phyloP scores from a whole-genome alignment of 2,329 filamentous ascomycete genomes.

The Hypoxylon sp. region DNA sequence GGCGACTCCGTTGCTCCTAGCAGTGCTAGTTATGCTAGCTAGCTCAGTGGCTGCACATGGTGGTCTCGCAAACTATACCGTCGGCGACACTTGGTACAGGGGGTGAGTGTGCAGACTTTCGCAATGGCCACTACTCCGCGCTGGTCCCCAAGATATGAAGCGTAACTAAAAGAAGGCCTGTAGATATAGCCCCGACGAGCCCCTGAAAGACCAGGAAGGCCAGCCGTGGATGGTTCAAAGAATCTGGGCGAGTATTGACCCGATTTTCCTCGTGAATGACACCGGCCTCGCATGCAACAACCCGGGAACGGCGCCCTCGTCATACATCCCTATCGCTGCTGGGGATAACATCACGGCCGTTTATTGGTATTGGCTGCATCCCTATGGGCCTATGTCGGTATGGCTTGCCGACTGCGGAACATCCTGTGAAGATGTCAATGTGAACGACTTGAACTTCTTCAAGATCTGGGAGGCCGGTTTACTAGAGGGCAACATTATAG shows the following conservation, averaged over 20 bases:
- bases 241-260: constrained; percentile 58
- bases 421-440: constrained; percentile 53
- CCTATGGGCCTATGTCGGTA: constrained; percentile 59
- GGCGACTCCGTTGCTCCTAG: constrained; percentile 23
- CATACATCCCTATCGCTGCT: constrained; percentile 57
- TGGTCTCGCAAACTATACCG: constrained; percentile 59
- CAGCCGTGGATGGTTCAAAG: constrained; percentile 59
- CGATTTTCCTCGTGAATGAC: constrained; percentile 56
- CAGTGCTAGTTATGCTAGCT: constrained; percentile 36
- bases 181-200: constrained; percentile 56
- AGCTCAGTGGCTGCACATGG: constrained; percentile 53
- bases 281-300: constrained; percentile 57
- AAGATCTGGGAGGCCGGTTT: constrained; percentile 60
- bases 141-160: background rate
- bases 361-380: constrained; percentile 61
- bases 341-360: constrained; percentile 58
- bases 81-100: constrained; percentile 60
- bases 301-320: constrained; percentile 55
- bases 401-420: constrained; percentile 57
- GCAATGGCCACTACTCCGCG: too few relatives aligned
- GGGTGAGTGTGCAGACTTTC: constrained; percentile 51
- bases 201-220: constrained; percentile 53
- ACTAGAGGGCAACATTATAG: constrained; percentile 53
- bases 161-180: constrained; percentile 12
- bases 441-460: constrained; percentile 56